Base-by-base conservation (phyloP, 305 asterid genomes). In the Nicotiana rustica region DNA sequence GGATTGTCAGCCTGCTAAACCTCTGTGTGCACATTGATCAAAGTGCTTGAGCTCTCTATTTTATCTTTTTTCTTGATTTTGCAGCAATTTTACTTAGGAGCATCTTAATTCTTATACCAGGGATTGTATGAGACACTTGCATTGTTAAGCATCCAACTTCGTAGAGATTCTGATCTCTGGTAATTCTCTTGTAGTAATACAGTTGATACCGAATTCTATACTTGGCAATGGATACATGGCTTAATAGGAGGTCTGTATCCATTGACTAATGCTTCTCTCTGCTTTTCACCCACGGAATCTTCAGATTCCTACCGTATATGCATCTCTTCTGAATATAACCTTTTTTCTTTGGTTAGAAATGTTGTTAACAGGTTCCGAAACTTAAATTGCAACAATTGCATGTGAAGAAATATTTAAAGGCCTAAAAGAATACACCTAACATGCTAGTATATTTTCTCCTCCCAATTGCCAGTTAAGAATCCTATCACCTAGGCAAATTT, bases 111-210 rank as follows among this genome's bases (percentile, higher is more conserved):
- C 59, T 19, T 18, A 44, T 44, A 44, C 3, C 36, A 9, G 36
- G 36, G 35, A 33, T 70, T 70, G 78, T 52, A 70, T 0, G 77
- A 69, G n/a, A 38, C 10, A 2, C 78, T 68, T 41, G 47, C 56
- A 18, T 18, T 41, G 19, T 70, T 70, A 70, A 70, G 78, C 33
- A 70, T 70, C 59, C 77, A 69, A 41, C 77, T 70, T 18, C 70
- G 3, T 25, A 5, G 76, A 36, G 14, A 36, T 9, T 68, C 76
- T 68, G 76, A 36, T 38, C 31, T 36, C 29, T 36, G 77, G 31
- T 36, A 68, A 9, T 68, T 17, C 77, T 36, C 55, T 68, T 36
- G 77, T 68, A 36, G 56, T 44, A 2, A 21, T 44, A 19, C 78
- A 70, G 18, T n/a, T 44, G 36, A 44, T 19, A 41, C 78, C 12